Percentiles rank a stretch among this genome's conserved stretches.
These are phyloP conservation scores for Cicer bijugum DNA, from an alignment of 306 rosid species.

Conservation along the genomic window DNA sequence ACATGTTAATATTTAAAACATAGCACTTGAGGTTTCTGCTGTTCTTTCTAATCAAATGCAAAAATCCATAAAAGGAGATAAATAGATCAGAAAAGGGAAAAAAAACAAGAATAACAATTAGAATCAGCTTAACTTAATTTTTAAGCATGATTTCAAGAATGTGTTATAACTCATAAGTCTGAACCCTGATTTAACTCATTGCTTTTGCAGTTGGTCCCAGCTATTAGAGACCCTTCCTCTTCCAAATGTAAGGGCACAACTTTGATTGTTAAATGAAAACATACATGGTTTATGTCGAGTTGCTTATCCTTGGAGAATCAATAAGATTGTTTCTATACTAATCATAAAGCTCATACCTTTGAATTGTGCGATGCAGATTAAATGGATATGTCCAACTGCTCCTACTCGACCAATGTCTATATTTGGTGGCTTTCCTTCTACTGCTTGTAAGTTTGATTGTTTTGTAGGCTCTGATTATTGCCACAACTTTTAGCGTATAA, in stretches of 20 bases:
- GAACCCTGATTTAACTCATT: slow-evolving; percentile 42
- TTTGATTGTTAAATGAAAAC: slow-evolving; percentile 30
- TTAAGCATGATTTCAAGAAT: slow-evolving; percentile 34
- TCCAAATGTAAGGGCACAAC: slow-evolving; percentile 76
- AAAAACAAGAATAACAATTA: slow-evolving; percentile 1
- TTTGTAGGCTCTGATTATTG: background rate
- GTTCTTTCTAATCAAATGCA: slow-evolving; percentile 26
- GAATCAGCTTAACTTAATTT: slow-evolving; percentile 25
- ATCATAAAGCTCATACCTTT: slow-evolving; percentile 6
- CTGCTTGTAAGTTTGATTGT: slow-evolving; percentile 78
- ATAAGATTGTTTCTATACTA: slow-evolving; percentile 21
- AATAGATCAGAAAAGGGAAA: slow-evolving; percentile 16
- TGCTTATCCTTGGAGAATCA: slow-evolving; percentile 10
- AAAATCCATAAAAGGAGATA: slow-evolving; percentile 17
- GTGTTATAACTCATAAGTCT: background rate
- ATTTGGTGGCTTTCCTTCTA: slow-evolving; percentile 97
- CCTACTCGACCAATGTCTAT: slow-evolving; percentile 80
- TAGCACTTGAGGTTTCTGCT: slow-evolving; percentile 7
- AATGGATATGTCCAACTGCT: slow-evolving; percentile 99
- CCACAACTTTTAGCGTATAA: background rate
- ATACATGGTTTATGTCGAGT: slow-evolving; percentile 2
- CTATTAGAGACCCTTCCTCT: slow-evolving; percentile 89
- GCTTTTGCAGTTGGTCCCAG: slow-evolving; percentile 92
- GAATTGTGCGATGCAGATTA: slow-evolving; percentile 67
- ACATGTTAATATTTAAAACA: background rate